phyloP scores from a whole-genome alignment of 768 basidiomycete species.

The Crepidotus variabilis region DNA sequence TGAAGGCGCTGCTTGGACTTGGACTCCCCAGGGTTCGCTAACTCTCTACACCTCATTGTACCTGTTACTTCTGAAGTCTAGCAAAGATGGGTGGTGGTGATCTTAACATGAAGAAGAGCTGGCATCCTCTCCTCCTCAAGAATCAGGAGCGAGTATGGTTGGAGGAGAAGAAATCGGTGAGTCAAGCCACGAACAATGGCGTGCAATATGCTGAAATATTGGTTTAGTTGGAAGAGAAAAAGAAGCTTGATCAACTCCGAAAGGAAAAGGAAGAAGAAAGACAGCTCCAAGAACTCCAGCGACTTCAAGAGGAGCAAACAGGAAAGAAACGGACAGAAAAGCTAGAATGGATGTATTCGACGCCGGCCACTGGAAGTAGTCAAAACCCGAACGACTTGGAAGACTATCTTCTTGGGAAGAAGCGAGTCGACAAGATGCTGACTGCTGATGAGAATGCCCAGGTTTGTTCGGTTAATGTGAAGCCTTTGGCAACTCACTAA shows the following conservation, averaged over 20 bases:
- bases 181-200: constrained; percentile 23
- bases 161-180: constrained; percentile 92
- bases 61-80: neutral
- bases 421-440: constrained; percentile 93
- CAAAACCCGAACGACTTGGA: constrained; percentile 91
- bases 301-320: constrained; percentile 92
- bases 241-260: constrained; percentile 93
- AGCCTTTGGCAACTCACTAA: neutral
- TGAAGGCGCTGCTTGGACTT: constrained; percentile 1
- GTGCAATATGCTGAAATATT: constrained; percentile 5
- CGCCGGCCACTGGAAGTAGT: constrained; percentile 85
- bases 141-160: constrained; percentile 99
- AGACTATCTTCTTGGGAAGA: constrained; percentile 96
- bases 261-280: constrained; percentile 99
- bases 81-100: constrained; percentile 97
- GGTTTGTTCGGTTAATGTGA: constrained; percentile 31
- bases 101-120: constrained; percentile 99
- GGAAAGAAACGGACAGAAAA: constrained; percentile 93
- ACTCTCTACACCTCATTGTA: neutral
- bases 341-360: constrained; percentile 99
- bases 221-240: constrained; percentile 91
- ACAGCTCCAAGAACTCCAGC: constrained; percentile 92
- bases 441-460: constrained; percentile 91
- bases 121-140: constrained; percentile 97
- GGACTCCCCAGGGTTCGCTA: neutral